These are phyloP conservation scores for Dactylonectria macrodidyma DNA, from an alignment of 2,329 filamentous ascomycete species.

Conservation along the genomic window DNA sequence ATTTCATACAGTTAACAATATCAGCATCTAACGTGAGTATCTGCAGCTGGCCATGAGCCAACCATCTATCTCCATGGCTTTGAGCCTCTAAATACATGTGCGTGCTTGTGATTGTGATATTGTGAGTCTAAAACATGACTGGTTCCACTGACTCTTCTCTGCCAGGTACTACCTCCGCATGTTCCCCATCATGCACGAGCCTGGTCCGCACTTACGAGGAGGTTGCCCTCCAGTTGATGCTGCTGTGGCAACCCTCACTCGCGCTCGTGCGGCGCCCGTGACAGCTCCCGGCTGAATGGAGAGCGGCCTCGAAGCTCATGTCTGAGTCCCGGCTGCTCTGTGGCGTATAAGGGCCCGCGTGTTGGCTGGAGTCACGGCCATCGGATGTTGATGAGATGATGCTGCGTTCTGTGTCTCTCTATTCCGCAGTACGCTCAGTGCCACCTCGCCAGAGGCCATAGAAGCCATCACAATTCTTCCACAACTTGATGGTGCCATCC, in stretches of 20 bases:
- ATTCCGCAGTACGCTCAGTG: slow-evolving; percentile 55
- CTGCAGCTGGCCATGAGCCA: slow-evolving; percentile 19
- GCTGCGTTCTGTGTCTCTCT: slow-evolving; percentile 50
- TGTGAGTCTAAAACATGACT: slow-evolving; percentile 21
- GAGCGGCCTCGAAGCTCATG: slow-evolving; percentile 22
- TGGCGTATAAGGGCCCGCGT: slow-evolving; percentile 21
- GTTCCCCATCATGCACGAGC: slow-evolving; percentile 12
- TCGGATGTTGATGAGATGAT: slow-evolving; percentile 40
- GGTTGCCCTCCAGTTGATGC: slow-evolving; percentile 24
- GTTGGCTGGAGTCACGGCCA: slow-evolving; percentile 27
- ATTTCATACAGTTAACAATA: slow-evolving; percentile 21
- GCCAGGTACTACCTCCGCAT: slow-evolving; percentile 13
- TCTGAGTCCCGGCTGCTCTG: slow-evolving; percentile 33
- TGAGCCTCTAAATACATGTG: slow-evolving; percentile 30
- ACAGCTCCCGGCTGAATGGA: slow-evolving; percentile 14
- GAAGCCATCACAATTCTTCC: slow-evolving; percentile 78
- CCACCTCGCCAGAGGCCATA: slow-evolving; percentile 76
- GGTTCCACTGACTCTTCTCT: slow-evolving; percentile 12
- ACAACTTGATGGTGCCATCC: slow-evolving; percentile 97
- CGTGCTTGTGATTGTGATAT: slow-evolving; percentile 25
- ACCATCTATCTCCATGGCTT: slow-evolving; percentile 21
- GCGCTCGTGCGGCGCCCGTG: slow-evolving; percentile 18
- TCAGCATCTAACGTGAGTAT: slow-evolving; percentile 14
- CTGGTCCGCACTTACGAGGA: slow-evolving; percentile 7
- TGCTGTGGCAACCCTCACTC: slow-evolving; percentile 27